Conservation (phyloP, 1,139 yeast genomes). For the Kazachstania sp. region DNA sequence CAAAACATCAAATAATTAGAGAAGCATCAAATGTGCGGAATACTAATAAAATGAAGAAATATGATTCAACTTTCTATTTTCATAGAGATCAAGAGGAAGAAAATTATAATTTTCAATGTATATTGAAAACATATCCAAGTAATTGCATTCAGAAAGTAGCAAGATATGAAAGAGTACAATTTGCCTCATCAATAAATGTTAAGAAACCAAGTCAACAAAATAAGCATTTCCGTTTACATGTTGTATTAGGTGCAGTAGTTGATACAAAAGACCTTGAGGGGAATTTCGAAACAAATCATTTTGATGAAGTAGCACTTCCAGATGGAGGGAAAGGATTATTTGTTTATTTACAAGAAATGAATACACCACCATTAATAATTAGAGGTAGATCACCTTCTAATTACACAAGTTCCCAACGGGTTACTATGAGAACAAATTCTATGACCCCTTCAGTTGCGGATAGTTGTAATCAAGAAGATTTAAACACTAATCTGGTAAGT, state of each 20-base stretch:
- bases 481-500: not conserved
- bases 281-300: not conserved
- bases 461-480: not conserved
- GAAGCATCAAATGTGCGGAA: constrained; percentile 56
- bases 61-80: constrained; percentile 45
- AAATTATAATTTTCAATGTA: not conserved
- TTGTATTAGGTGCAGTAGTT: constrained; percentile 47
- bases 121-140: constrained; percentile 33
- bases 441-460: not conserved
- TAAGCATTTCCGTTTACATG: constrained; percentile 46
- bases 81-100: constrained; percentile 29
- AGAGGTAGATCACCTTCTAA: constrained; percentile 65
- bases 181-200: constrained; percentile 51
- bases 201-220: constrained; percentile 40
- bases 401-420: constrained; percentile 31
- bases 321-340: constrained; percentile 14
- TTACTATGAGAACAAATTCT: constrained; percentile 4
- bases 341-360: constrained; percentile 34
- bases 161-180: constrained; percentile 60
- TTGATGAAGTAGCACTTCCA: constrained; percentile 7
- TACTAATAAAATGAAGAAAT: constrained; percentile 42
- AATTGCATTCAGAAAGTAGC: constrained; percentile 53
- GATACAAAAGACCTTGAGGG: constrained; percentile 19
- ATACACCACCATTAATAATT: constrained; percentile 56
- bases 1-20: constrained; percentile 47